Evolutionary conservation across 805 yeast species (phyloP).

Genomic region (Cyberlindnera mycetangii): DNA sequence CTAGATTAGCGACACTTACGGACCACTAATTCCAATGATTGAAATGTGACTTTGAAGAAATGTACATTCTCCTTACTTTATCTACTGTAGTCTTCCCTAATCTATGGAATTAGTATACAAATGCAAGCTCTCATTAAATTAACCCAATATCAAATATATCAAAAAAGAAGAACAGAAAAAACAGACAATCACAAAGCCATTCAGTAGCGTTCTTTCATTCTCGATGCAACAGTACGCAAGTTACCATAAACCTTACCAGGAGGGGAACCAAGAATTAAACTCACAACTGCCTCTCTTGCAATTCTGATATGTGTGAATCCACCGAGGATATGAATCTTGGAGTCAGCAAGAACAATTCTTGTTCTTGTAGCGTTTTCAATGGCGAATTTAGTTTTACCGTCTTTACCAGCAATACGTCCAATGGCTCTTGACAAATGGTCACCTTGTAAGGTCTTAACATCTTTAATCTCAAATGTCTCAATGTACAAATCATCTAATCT

Average conservation of each 20-base stretch:
- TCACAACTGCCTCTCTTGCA: constrained; percentile 97
- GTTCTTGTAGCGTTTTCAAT: constrained; percentile 98
- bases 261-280: constrained; percentile 93
- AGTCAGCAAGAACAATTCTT: constrained; percentile 94
- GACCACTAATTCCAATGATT: not conserved
- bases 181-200: not conserved
- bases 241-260: constrained; percentile 99
- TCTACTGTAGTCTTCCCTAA: not conserved
- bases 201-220: constrained; percentile 93
- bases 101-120: not conserved
- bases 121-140: not conserved
- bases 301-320: constrained; percentile 96
- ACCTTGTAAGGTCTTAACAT: constrained; percentile 91
- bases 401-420: constrained; percentile 99
- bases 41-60: not conserved
- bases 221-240: constrained; percentile 91
- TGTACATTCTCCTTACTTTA: not conserved
- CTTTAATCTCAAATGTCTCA: constrained; percentile 95
- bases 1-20: no score
- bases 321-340: constrained; percentile 94
- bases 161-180: not conserved
- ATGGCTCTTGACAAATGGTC: constrained; percentile 98
- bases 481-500: constrained; percentile 94
- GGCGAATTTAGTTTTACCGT: constrained; percentile 97
- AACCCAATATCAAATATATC: not conserved